Conservation (phyloP, 345 rosid genomes). For the Raphanus sativus region DNA sequence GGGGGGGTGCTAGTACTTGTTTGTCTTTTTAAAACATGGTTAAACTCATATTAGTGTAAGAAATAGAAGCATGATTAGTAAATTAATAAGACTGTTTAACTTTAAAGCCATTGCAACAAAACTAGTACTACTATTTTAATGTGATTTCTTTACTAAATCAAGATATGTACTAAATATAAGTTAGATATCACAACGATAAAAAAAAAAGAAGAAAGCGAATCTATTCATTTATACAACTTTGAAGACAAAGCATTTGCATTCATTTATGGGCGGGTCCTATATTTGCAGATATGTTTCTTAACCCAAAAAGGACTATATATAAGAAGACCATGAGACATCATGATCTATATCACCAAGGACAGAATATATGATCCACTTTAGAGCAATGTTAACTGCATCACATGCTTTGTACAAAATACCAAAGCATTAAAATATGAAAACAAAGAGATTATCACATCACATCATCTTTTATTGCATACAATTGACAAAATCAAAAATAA, state of each 20-base stretch:
- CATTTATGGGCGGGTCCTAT: constrained; percentile 36
- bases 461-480: background rate
- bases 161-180: background rate
- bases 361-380: background rate
- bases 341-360: background rate
- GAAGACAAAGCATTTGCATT: constrained; percentile 26
- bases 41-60: too few relatives aligned
- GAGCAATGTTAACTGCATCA: background rate
- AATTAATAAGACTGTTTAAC: too few relatives aligned
- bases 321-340: background rate
- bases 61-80: too few relatives aligned
- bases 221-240: constrained; percentile 13
- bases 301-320: background rate
- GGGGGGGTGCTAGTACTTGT: too few relatives aligned
- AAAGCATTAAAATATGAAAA: background rate
- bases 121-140: too few relatives aligned
- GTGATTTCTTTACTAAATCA: background rate
- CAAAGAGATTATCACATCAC: too few relatives aligned
- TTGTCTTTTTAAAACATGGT: too few relatives aligned
- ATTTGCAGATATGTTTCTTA: background rate
- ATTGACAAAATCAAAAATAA: background rate
- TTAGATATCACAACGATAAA: background rate
- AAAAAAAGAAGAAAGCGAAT: background rate
- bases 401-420: background rate
- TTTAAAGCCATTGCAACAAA: too few relatives aligned